These are phyloP conservation scores for Amaranthus cruentus DNA, from an alignment of 148 eudicot genomes.

Conservation along the genomic window DNA sequence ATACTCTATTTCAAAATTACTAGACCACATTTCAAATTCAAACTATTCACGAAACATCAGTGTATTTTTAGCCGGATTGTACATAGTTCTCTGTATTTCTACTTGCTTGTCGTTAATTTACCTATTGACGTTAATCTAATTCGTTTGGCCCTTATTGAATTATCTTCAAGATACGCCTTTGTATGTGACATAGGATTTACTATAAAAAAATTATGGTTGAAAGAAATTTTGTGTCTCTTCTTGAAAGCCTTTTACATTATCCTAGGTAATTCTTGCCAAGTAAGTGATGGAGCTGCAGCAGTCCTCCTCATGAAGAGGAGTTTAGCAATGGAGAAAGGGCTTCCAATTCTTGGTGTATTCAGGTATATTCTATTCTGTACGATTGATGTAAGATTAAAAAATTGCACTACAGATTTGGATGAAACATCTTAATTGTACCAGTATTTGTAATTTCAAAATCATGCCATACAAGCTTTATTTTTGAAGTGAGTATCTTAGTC, in stretches of 20 bases:
- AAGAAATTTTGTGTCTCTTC: neutral
- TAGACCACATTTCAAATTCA: too few species aligned
- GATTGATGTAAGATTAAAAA: neutral
- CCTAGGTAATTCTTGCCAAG: slow-evolving; percentile 74
- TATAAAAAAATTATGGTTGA: neutral
- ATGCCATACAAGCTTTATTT: neutral
- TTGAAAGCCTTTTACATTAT: neutral
- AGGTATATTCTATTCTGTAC: slow-evolving; percentile 35
- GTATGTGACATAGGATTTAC: neutral
- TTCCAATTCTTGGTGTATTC: slow-evolving; percentile 78
- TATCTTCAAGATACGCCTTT: too few species aligned
- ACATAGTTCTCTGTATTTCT: too few species aligned
- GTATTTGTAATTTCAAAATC: neutral
- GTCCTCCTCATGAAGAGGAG: slow-evolving; percentile 86
- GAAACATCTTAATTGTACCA: neutral
- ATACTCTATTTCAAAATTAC: too few species aligned
- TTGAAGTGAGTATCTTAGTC: neutral
- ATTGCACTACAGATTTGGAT: neutral
- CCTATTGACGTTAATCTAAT: too few species aligned
- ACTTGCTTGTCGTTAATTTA: too few species aligned
- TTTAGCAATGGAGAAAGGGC: slow-evolving; percentile 56
- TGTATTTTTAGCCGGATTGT: too few species aligned
- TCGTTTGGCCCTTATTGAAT: too few species aligned
- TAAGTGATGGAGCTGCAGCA: slow-evolving; percentile 89
- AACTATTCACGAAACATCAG: too few species aligned